A percentile compares a stretch with the other conserved stretches of the same genome.
phyloP scores from a whole-genome alignment of 371 early-diverging fungal species.

The Mucor plumbeus region DNA sequence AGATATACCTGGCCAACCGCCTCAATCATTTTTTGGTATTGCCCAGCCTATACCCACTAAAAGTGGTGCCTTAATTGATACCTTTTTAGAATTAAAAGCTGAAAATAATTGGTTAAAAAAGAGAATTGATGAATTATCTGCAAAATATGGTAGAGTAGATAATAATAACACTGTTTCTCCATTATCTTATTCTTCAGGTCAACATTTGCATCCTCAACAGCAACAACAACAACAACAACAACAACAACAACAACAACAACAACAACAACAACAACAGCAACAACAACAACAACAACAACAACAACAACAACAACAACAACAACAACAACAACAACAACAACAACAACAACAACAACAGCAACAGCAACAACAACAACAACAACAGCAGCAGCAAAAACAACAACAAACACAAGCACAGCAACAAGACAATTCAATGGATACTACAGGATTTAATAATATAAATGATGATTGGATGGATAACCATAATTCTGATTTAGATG shows the following conservation, averaged over 20 bases:
- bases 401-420: no score
- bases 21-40: constrained; percentile 57
- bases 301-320: neutral
- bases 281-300: no score
- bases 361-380: neutral
- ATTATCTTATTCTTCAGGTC: neutral
- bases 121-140: constrained; percentile 38
- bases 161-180: neutral
- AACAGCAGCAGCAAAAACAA: no score
- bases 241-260: neutral
- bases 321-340: neutral
- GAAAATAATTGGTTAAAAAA: constrained; percentile 58
- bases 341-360: neutral
- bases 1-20: constrained; percentile 31
- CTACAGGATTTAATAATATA: neutral
- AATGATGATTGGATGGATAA: constrained; percentile 18
- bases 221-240: neutral
- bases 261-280: no score
- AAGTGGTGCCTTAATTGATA: constrained; percentile 55
- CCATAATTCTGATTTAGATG: constrained; percentile 9
- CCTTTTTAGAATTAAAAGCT: constrained; percentile 59
- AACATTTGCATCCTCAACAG: neutral
- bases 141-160: constrained; percentile 21
- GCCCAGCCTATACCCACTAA: constrained; percentile 58
- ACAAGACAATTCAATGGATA: constrained; percentile 1